Base-by-base conservation (phyloP, 1,284 basidiomycete genomes). In the Neolentinus lepideus region DNA sequence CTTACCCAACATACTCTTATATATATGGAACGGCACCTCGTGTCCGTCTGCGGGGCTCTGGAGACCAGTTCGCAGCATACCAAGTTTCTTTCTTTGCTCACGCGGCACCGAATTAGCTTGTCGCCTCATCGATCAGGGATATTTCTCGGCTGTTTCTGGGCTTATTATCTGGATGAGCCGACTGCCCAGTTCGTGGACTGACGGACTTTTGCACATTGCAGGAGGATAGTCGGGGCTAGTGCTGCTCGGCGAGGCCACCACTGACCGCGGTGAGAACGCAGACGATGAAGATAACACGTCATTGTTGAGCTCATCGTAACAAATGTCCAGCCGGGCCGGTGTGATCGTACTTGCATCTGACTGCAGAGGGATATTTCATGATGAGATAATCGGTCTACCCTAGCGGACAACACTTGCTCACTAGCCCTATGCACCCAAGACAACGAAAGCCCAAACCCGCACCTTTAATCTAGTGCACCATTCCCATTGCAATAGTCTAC, bases 401-500 rank as follows among this genome's bases (percentile, higher is more conserved):
- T 6, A 43, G 19, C 16, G 19, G n/a, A 43, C 38, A 43, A 43
- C 6, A 6, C 38, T 6, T 21, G 6, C 19, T 43, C 38, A 43
- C 38, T 43, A 43, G 12, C 33, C 16, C 33, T 43, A 43, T 3
- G 8, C 16, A 6, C 6, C 8, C 8, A 21, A 43, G 29, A 43
- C 19, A 43, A 43, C 6, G 8, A n/a, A 43, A 43, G 3, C 38
- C 4, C 4, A 16, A 6, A 21, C 16, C 38, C 19, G 38, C n/a
- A 43, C 53, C 9, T 16, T 43, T 55, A 67, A 46, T 66, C 67
- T 27, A 80, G 60, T 22, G 78, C 79, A 11, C 78, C 77, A 62
- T 81, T 81, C 19, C 80, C 79, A 58, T 81, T 82, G 59, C 81
- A 83, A 59, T 81, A 79, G 61, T 83, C 80, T 3, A 79, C 74